Percentiles rank a stretch among this genome's conserved stretches.
Evolutionary conservation across 176 grass and related monocot species (phyloP).

Genomic region (Leersia perrieri): DNA sequence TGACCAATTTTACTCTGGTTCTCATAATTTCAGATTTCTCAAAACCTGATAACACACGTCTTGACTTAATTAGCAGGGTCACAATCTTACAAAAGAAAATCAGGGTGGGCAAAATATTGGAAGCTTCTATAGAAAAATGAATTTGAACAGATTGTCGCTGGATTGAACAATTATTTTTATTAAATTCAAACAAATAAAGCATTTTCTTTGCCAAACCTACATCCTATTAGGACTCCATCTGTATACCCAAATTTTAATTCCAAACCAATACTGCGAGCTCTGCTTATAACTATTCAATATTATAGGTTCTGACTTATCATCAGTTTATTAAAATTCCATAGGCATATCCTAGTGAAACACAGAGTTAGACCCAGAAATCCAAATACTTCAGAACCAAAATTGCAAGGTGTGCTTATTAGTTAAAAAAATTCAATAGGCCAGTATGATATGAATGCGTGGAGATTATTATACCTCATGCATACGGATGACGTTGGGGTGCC

Average conservation of each 20-base stretch:
- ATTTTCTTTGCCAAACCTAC: background rate
- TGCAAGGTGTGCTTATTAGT: no score
- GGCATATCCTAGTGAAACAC: no score
- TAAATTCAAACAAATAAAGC: background rate
- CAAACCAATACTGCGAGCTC: background rate
- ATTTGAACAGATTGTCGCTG: background rate
- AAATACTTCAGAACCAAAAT: no score
- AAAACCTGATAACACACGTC: background rate
- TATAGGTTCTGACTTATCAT: background rate
- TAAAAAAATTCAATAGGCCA: background rate
- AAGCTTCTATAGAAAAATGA: background rate
- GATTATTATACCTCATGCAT: slow-evolving; percentile 76
- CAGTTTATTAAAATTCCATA: background rate
- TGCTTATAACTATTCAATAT: no score
- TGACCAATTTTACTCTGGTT: background rate
- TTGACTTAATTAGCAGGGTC: background rate
- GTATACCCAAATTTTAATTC: background rate
- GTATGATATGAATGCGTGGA: background rate
- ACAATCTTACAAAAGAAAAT: background rate
- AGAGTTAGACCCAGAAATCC: no score
- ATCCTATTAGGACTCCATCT: background rate
- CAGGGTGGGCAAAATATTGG: background rate
- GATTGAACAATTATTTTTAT: background rate
- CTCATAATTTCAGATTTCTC: background rate
- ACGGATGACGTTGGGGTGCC: slow-evolving; percentile 89